phyloP scores from a whole-genome alignment of 495 filamentous ascomycete species.

The Xylaria nigripes region DNA sequence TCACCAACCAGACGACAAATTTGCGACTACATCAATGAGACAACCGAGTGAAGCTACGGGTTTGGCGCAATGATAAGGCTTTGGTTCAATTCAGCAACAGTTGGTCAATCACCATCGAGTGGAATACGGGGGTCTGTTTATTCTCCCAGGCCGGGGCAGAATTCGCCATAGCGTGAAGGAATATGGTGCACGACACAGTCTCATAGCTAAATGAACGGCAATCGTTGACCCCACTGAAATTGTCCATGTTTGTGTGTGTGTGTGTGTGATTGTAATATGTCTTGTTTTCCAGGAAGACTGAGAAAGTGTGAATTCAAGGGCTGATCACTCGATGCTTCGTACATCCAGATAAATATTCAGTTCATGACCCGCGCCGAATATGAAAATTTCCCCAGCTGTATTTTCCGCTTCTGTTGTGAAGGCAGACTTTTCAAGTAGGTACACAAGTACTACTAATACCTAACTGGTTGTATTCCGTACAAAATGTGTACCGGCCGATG shows the following conservation, averaged over 20 bases:
- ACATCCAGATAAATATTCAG: neutral
- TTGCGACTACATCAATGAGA: conserved; percentile 4
- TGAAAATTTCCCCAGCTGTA: too few species aligned
- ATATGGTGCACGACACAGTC: conserved; percentile 10
- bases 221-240: neutral
- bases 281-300: neutral
- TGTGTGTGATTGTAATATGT: neutral
- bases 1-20: conserved; percentile 2
- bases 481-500: too few species aligned
- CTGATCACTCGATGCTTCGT: neutral
- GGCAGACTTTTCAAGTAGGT: too few species aligned
- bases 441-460: too few species aligned
- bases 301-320: neutral
- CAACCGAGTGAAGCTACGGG: conserved; percentile 10
- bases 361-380: too few species aligned
- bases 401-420: too few species aligned
- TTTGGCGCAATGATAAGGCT: conserved; percentile 16
- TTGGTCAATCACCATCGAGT: conserved; percentile 30
- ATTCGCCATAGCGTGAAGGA: conserved; percentile 8
- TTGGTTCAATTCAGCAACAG: conserved; percentile 16
- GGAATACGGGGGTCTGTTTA: conserved; percentile 20
- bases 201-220: conserved; percentile 10
- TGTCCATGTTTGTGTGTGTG: neutral
- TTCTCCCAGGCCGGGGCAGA: conserved; percentile 3
- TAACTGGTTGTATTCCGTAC: too few species aligned